Conservation (phyloP, 176 grass and related monocot species). For the Thalia dealbata region DNA sequence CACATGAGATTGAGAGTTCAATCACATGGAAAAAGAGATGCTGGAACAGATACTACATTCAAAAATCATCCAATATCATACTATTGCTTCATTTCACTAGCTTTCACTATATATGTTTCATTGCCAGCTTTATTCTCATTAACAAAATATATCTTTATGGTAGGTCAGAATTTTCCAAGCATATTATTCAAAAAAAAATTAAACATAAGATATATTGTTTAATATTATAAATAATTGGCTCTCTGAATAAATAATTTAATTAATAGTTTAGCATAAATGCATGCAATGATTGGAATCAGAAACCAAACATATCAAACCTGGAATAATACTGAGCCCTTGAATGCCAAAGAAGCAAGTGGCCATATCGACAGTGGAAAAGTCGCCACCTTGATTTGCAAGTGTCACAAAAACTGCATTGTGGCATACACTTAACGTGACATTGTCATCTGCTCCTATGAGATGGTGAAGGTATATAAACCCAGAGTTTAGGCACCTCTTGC, state of each 20-base stretch:
- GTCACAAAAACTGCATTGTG: slow-evolving; percentile 77
- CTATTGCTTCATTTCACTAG: neutral
- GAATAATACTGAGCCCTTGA: slow-evolving; percentile 52
- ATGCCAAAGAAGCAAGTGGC: slow-evolving; percentile 92
- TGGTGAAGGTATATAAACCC: slow-evolving; percentile 74
- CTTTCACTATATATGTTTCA: neutral
- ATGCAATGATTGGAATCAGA: slow-evolving; percentile 2
- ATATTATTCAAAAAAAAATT: neutral
- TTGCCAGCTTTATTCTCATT: neutral
- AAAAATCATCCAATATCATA: neutral
- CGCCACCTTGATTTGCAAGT: slow-evolving; percentile 54
- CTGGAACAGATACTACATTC: neutral
- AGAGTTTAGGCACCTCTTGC: slow-evolving; percentile 92
- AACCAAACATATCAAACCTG: slow-evolving; percentile 33
- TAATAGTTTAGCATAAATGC: neutral
- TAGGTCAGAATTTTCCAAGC: neutral
- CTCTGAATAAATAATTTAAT: neutral
- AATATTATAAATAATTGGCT: neutral
- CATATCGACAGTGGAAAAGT: slow-evolving; percentile 49
- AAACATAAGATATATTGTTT: neutral
- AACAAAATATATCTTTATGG: neutral
- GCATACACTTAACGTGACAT: slow-evolving; percentile 75
- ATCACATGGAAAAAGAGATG: neutral
- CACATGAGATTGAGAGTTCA: no score
- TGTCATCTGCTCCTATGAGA: slow-evolving; percentile 66